Base-by-base conservation (phyloP, 176 grass and related monocot genomes). In the Oryza meridionalis region DNA sequence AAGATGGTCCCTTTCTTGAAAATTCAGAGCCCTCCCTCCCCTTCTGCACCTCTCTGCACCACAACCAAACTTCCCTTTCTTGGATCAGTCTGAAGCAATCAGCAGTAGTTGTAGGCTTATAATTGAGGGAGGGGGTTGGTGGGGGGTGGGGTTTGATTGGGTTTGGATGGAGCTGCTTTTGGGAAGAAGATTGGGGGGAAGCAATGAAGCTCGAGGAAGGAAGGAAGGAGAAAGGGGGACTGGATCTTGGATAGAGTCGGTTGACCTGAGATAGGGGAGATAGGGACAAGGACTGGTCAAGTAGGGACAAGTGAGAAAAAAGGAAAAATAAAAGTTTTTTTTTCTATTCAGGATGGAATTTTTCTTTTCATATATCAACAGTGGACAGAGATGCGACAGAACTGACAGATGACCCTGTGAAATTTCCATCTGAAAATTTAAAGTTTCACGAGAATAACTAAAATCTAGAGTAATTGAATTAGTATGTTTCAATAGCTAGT, bases 221-320 rank as follows among this genome's bases (percentile, higher is more conserved):
- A 32, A 35, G 75, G 22, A 32, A 33, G 25, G 67, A 32, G 66
- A 32, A 65, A n/a, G 31, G 69, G 69, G n/a, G n/a, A 31, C 29
- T 84, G 64, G 75, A 80, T 87, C 84, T 87, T 84, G 75, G 88
- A 76, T 84, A 84, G 75, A 47, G 35, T 84, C 70, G 31, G 64
- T 84, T 87, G 80, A 84, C 89, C 70, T 53, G 63, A 70, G 68
- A 27, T 19, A 53, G 64, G 65, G 55, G 27, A 37, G 65, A 76
- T 40, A 17, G 42, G 67, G 79, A 61, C 84, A 73, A 14, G 50
- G 31, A 49, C 7, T 19, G 82, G 67, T 78, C 84, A 61, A 64
- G 83, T 72, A 66, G 55, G 78, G 83, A 77, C 35, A 67, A n/a
- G 69, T 40, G 22, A 82, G 45, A 26, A 69, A 77, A 69, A 77